These are phyloP conservation scores for Spatholobus suberectus DNA, from an alignment of 306 rosid species.

Conservation along the genomic window DNA sequence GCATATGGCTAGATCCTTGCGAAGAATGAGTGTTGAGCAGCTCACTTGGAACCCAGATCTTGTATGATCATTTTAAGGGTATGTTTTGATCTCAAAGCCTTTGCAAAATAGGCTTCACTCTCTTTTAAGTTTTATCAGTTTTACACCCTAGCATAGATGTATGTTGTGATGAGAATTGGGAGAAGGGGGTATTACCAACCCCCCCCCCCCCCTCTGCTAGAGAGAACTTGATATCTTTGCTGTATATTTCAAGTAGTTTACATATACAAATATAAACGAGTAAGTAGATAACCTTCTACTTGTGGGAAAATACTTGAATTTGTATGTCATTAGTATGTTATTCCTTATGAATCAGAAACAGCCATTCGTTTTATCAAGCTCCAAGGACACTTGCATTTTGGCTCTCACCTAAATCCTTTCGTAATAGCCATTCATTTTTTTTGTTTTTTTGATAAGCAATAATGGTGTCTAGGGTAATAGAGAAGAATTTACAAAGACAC, in stretches of 20 bases:
- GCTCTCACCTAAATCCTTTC: not conserved
- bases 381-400: not conserved
- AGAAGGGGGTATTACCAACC: not conserved
- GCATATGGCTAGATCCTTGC: slow-evolving; percentile 45
- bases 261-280: not conserved
- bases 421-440: not conserved
- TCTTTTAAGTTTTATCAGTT: not conserved
- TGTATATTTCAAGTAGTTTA: not conserved
- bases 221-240: not conserved
- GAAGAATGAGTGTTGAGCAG: slow-evolving; percentile 46
- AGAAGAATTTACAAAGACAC: too few relatives aligned
- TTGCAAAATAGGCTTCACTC: not conserved
- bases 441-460: too few relatives aligned
- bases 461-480: too few relatives aligned
- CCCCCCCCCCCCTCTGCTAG: not conserved
- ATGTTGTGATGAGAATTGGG: slow-evolving; percentile 9
- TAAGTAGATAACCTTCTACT: not conserved
- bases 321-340: not conserved
- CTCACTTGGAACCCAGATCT: slow-evolving; percentile 41
- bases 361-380: not conserved
- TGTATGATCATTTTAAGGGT: slow-evolving; percentile 28
- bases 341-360: not conserved
- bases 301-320: slow-evolving; percentile 1
- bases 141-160: not conserved
- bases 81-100: slow-evolving; percentile 14